Evolutionary conservation across 441 rosid species (phyloP).

Genomic region (Gossypium trilobum): DNA sequence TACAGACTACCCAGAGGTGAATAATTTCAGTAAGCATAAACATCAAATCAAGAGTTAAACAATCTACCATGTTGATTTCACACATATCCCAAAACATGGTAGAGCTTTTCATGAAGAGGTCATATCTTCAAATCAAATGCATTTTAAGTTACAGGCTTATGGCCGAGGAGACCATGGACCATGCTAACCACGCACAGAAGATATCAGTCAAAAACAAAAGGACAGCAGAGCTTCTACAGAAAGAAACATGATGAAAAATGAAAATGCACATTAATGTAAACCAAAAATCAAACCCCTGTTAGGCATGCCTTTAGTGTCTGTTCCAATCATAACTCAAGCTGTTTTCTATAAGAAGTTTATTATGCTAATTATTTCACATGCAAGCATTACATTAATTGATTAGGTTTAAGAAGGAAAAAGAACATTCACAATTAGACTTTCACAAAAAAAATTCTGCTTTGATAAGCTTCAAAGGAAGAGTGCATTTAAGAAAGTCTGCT

Average conservation of each 20-base stretch:
- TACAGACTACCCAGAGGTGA: neutral
- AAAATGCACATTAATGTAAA: neutral
- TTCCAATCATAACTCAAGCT: neutral
- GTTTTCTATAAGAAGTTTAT: neutral
- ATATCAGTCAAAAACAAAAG: neutral
- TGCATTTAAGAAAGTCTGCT: constrained; percentile 1
- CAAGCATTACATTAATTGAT: neutral
- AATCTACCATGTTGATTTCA: neutral
- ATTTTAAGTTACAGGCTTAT: neutral
- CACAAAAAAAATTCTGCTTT: neutral
- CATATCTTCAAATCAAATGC: neutral
- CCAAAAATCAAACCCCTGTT: neutral
- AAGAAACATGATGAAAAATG: neutral
- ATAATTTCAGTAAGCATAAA: neutral
- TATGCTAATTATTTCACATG: neutral
- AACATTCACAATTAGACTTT: neutral
- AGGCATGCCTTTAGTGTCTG: neutral
- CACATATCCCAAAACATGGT: neutral
- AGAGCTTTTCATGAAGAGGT: neutral
- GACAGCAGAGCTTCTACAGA: neutral
- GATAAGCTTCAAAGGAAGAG: neutral
- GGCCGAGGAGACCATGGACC: constrained; percentile 4
- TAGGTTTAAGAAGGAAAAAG: neutral
- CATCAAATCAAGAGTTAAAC: neutral
- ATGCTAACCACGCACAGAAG: neutral